Evolutionary conservation across 176 grass and related monocot species (phyloP).

Genomic region (Aegilops sharonensis): DNA sequence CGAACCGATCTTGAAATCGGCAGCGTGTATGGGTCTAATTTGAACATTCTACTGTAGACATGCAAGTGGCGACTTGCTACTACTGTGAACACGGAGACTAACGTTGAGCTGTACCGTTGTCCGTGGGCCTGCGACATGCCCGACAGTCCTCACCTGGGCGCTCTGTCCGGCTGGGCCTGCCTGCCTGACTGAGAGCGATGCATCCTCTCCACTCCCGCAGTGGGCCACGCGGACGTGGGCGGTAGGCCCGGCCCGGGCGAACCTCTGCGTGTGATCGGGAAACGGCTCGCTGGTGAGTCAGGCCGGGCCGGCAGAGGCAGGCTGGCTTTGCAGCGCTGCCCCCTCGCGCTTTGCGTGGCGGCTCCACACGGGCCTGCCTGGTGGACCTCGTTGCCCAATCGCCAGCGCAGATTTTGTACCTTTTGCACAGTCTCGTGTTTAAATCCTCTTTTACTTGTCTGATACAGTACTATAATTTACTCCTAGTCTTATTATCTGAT

Average conservation of each 20-base stretch:
- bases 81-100: not conserved
- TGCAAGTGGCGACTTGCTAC: not conserved
- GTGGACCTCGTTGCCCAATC: not conserved
- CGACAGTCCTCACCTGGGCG: slow-evolving; percentile 1
- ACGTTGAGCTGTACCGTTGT: slow-evolving; percentile 1
- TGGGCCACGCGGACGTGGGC: slow-evolving; percentile 12
- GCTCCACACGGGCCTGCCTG: not conserved
- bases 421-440: not conserved
- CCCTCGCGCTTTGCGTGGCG: not conserved
- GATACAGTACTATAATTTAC: not conserved
- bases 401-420: not conserved
- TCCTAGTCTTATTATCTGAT: not conserved
- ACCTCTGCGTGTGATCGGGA: not conserved
- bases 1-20: not conserved
- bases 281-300: slow-evolving; percentile 42
- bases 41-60: not conserved
- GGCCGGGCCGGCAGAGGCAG: not conserved
- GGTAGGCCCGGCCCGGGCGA: not conserved
- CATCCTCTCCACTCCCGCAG: not conserved
- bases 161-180: not conserved
- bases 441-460: no score
- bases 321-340: not conserved
- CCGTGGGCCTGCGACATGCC: slow-evolving; percentile 24
- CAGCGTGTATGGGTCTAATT: not conserved
- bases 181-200: not conserved